Percentiles rank a stretch among this genome's conserved stretches.
phyloP scores from a whole-genome alignment of 352 stramenopile genomes.

The Phytophthora megakarya region DNA sequence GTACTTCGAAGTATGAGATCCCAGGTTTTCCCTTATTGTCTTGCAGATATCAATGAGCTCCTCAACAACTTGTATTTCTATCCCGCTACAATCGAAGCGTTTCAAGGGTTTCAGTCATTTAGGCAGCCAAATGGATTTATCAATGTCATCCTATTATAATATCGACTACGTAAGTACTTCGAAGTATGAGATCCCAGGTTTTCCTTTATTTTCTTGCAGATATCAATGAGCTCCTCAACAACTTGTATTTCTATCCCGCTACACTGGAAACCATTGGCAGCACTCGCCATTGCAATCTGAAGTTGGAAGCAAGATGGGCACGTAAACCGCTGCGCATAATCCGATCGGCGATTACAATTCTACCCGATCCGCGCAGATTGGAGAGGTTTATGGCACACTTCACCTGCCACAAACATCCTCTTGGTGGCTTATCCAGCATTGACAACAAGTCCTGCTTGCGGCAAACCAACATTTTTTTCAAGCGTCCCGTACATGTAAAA shows the following conservation, averaged over 20 bases:
- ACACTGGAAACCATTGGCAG: neutral
- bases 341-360: conserved; percentile 13
- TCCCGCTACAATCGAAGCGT: neutral
- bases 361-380: conserved; percentile 2
- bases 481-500: neutral
- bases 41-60: neutral
- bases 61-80: conserved; percentile 6
- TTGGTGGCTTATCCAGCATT: neutral
- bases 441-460: neutral
- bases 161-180: too few species aligned
- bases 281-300: too few species aligned
- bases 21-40: conserved; percentile 6
- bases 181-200: conserved; percentile 21
- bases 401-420: conserved; percentile 15
- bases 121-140: neutral
- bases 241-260: conserved; percentile 11
- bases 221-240: neutral
- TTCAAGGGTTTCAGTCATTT: too few species aligned
- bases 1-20: conserved; percentile 11
- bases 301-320: neutral
- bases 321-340: conserved; percentile 4
- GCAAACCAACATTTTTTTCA: neutral
- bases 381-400: conserved; percentile 21
- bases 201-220: too few species aligned
- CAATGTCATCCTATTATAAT: neutral